Evolutionary conservation across 306 rosid genomes (phyloP).

Genomic region (Notholithocarpus densiflorus): DNA sequence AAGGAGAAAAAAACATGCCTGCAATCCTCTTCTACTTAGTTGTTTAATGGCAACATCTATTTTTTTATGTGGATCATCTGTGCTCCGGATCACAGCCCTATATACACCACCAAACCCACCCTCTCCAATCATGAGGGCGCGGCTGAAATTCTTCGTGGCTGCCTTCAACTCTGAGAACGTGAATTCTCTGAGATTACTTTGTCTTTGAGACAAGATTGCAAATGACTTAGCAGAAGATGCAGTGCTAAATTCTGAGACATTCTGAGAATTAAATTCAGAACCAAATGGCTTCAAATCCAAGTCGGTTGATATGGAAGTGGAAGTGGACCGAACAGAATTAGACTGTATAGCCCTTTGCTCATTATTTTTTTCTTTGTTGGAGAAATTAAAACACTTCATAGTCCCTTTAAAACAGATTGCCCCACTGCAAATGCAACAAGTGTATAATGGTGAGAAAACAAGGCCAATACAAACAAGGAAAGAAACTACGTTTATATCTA

Average conservation of each 20-base stretch:
- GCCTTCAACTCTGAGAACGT: slow-evolving; percentile 51
- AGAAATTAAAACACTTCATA: slow-evolving; percentile 48
- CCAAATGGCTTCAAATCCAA: slow-evolving; percentile 38
- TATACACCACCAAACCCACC: slow-evolving; percentile 64
- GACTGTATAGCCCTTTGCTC: slow-evolving; percentile 38
- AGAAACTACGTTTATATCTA: not conserved
- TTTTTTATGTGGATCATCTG: slow-evolving; percentile 35
- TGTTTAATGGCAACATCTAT: slow-evolving; percentile 60
- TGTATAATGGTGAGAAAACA: not conserved
- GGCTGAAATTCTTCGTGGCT: slow-evolving; percentile 57
- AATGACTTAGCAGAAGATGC: slow-evolving; percentile 45
- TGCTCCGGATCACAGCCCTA: slow-evolving; percentile 36
- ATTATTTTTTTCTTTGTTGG: slow-evolving; percentile 20
- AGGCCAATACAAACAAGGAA: not conserved
- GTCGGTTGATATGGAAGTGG: slow-evolving; percentile 37
- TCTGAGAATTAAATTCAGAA: slow-evolving; percentile 46
- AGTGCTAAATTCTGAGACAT: slow-evolving; percentile 45
- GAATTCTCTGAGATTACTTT: slow-evolving; percentile 49
- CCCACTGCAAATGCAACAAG: slow-evolving; percentile 19
- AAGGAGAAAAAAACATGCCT: slow-evolving; percentile 41
- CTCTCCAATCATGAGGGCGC: slow-evolving; percentile 57
- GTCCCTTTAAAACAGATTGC: slow-evolving; percentile 18
- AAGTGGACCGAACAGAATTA: slow-evolving; percentile 26
- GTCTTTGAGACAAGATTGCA: slow-evolving; percentile 48
- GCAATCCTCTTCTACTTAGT: slow-evolving; percentile 60